phyloP scores from a whole-genome alignment of 495 filamentous ascomycete genomes.

The Viridothelium virens region DNA sequence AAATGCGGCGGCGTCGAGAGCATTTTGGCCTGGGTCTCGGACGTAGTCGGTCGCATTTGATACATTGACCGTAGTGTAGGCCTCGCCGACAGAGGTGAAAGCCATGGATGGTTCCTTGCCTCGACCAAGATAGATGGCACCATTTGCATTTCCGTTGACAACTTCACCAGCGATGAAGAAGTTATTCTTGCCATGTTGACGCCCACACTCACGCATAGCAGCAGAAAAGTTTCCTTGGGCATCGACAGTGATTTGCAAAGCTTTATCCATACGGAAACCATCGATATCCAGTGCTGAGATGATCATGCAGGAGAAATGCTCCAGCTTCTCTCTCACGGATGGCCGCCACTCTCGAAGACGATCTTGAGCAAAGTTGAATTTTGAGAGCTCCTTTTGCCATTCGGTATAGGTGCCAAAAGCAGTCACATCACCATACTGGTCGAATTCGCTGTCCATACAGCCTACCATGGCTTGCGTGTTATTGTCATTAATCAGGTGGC shows the following conservation, averaged over 20 bases:
- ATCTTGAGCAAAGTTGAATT: constrained; percentile 69
- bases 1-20: constrained; percentile 60
- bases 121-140: constrained; percentile 59
- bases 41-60: constrained; percentile 46
- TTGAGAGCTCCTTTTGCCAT: constrained; percentile 60
- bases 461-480: constrained; percentile 44
- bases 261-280: constrained; percentile 46
- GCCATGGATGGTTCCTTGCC: constrained; percentile 51
- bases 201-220: constrained; percentile 38
- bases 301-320: constrained; percentile 58
- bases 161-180: constrained; percentile 46
- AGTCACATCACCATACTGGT: constrained; percentile 43
- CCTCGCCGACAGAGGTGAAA: constrained; percentile 40
- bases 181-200: constrained; percentile 39
- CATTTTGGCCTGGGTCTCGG: constrained; percentile 48
- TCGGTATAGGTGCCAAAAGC: constrained; percentile 40
- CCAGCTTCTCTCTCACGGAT: constrained; percentile 50
- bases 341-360: constrained; percentile 65
- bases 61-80: constrained; percentile 6
- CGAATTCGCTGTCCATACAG: constrained; percentile 65
- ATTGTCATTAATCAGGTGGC: constrained; percentile 43
- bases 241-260: constrained; percentile 42
- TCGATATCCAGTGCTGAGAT: constrained; percentile 48
- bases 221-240: constrained; percentile 41
- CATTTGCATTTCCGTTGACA: constrained; percentile 54